phyloP scores from a whole-genome alignment of 495 filamentous ascomycete genomes.

The Mytilinidion resinicola region DNA sequence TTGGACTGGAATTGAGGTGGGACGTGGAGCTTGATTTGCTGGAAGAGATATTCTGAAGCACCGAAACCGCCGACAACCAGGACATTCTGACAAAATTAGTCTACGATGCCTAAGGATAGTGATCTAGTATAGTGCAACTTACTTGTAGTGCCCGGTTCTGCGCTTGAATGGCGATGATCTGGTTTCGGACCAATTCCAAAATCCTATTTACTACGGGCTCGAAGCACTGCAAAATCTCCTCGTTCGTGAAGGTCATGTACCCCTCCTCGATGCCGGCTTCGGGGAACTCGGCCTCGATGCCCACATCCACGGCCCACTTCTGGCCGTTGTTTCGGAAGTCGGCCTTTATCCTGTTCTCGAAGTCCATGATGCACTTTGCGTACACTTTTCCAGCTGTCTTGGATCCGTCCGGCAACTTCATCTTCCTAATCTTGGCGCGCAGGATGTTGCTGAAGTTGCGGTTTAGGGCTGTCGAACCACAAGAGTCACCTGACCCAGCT shows the following conservation, averaged over 20 bases:
- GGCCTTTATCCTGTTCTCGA: conserved; percentile 72
- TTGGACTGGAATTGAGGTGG: conserved; percentile 74
- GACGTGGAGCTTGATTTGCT: conserved; percentile 75
- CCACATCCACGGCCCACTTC: conserved; percentile 72
- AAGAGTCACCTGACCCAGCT: conserved; percentile 68
- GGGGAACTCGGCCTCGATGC: conserved; percentile 70
- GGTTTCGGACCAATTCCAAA: conserved; percentile 65
- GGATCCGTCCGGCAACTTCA: conserved; percentile 70
- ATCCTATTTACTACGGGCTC: conserved; percentile 73
- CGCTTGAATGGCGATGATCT: conserved; percentile 73
- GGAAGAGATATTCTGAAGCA: conserved; percentile 72
- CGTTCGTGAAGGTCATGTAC: conserved; percentile 78
- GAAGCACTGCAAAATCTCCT: conserved; percentile 73
- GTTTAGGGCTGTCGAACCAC: conserved; percentile 67
- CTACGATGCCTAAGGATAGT: neutral
- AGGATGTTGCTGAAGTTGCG: conserved; percentile 71
- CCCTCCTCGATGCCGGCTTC: conserved; percentile 71
- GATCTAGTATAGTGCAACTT: conserved; percentile 21
- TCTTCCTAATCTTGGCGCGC: conserved; percentile 68
- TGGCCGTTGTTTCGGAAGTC: conserved; percentile 77
- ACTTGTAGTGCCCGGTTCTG: conserved; percentile 68
- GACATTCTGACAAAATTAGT: conserved; percentile 50
- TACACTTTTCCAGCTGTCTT: conserved; percentile 69
- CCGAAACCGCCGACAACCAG: conserved; percentile 69
- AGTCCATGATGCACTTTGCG: conserved; percentile 76